These are phyloP conservation scores for Brassica nigra DNA, from an alignment of 345 rosid genomes.

Conservation along the genomic window DNA sequence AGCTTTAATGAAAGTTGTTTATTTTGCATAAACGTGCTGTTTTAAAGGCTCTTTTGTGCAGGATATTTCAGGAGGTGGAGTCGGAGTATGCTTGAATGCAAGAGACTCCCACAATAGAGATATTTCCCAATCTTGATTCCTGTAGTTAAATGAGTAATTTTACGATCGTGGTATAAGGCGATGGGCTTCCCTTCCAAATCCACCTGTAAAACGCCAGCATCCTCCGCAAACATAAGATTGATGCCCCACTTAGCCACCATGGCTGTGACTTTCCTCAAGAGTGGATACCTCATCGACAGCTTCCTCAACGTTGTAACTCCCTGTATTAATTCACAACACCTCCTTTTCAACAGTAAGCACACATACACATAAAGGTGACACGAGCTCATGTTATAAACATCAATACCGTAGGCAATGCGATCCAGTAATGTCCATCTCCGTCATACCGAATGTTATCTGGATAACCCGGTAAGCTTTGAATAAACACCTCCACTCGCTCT, in stretches of 20 bases:
- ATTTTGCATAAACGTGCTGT: background rate
- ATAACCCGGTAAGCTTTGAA: conserved; percentile 53
- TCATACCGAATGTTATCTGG: conserved; percentile 77
- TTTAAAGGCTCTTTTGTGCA: conserved; percentile 34
- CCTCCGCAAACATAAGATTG: background rate
- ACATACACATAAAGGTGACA: background rate
- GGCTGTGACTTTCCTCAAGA: conserved; percentile 48
- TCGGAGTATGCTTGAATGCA: conserved; percentile 45
- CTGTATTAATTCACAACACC: conserved; percentile 20
- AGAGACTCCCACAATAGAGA: conserved; percentile 56
- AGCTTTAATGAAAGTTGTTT: background rate
- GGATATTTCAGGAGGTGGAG: conserved; percentile 48
- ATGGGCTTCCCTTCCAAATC: conserved; percentile 63
- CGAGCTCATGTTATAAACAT: background rate
- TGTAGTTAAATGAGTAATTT: conserved; percentile 35
- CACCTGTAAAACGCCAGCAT: conserved; percentile 60
- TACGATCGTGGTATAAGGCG: conserved; percentile 54
- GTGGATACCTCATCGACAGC: conserved; percentile 41
- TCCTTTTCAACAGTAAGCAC: background rate
- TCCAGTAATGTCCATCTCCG: conserved; percentile 67
- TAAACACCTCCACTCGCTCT: conserved; percentile 48
- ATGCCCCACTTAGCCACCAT: conserved; percentile 31
- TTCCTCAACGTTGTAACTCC: conserved; percentile 27
- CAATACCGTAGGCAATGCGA: conserved; percentile 56
- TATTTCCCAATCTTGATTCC: conserved; percentile 56